These are phyloP conservation scores for Bipolaris cookei DNA, from an alignment of 2,329 filamentous ascomycete species.

Conservation along the genomic window DNA sequence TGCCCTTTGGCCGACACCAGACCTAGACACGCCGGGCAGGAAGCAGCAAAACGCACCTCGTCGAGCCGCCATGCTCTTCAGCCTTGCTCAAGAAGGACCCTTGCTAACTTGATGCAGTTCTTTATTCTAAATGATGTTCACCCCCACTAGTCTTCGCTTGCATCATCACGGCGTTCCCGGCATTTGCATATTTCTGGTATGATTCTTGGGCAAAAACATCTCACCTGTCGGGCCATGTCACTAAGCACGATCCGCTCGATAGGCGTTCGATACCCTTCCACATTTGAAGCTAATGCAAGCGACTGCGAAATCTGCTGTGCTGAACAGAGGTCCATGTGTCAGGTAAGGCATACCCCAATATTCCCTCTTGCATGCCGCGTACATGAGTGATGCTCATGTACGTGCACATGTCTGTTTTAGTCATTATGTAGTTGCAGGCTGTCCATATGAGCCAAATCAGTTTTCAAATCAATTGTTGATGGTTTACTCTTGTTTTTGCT, in stretches of 20 bases:
- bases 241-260: slow-evolving; percentile 32
- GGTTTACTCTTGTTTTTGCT: neutral
- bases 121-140: neutral
- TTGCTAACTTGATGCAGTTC: slow-evolving; percentile 17
- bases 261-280: slow-evolving; percentile 39
- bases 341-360: slow-evolving; percentile 13
- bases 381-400: slow-evolving; percentile 1
- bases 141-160: neutral
- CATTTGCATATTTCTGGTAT: slow-evolving; percentile 34
- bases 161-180: slow-evolving; percentile 26
- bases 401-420: neutral
- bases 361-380: slow-evolving; percentile 1
- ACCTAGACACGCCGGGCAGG: slow-evolving; percentile 15
- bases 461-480: neutral
- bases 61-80: slow-evolving; percentile 5
- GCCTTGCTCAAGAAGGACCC: neutral
- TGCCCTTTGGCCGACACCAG: slow-evolving; percentile 20
- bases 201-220: slow-evolving; percentile 20
- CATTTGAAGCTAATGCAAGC: slow-evolving; percentile 3
- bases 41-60: slow-evolving; percentile 5
- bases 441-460: neutral
- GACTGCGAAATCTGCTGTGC: neutral
- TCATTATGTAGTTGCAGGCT: neutral
- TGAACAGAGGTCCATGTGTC: slow-evolving; percentile 6
- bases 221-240: slow-evolving; percentile 15